Evolutionary conservation across 2,329 filamentous ascomycete species (phyloP).

Genomic region (Huntiella decipiens): DNA sequence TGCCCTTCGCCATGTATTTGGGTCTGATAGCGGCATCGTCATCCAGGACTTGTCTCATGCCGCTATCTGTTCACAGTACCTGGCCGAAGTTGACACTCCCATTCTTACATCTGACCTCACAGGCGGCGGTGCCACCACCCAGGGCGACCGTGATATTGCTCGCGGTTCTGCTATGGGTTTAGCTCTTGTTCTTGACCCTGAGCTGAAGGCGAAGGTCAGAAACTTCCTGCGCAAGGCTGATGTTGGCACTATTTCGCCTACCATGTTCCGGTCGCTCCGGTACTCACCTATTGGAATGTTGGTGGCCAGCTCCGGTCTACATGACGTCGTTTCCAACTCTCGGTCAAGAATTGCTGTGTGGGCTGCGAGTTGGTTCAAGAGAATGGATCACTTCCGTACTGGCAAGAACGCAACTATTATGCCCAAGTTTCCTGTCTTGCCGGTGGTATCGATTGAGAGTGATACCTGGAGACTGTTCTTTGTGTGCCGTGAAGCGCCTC

Average conservation of each 20-base stretch:
- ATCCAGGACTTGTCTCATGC: constrained; percentile 7
- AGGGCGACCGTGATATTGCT: constrained; percentile 6
- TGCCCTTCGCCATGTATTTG: constrained; percentile 1
- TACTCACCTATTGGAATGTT: constrained; percentile 5
- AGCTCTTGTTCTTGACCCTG: neutral
- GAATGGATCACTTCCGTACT: constrained; percentile 5
- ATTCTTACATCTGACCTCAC: neutral
- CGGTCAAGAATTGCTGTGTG: constrained; percentile 7
- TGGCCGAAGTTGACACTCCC: constrained; percentile 5
- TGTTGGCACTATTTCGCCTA: constrained; percentile 5
- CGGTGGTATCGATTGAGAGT: constrained; percentile 7
- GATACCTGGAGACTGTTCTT: constrained; percentile 9
- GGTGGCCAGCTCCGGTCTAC: constrained; percentile 4
- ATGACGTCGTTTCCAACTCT: constrained; percentile 1
- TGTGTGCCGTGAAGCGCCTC: constrained; percentile 6
- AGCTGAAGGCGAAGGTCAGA: neutral
- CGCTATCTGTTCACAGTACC: constrained; percentile 8
- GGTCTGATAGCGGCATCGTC: neutral
- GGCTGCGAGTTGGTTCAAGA: constrained; percentile 10
- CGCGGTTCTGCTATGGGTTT: constrained; percentile 6
- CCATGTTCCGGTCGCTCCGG: constrained; percentile 6
- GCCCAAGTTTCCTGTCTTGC: constrained; percentile 5
- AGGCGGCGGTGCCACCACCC: neutral
- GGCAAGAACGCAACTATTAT: neutral
- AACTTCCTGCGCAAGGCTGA: constrained; percentile 1